phyloP scores from a whole-genome alignment of 306 rosid genomes.

The Biancaea sappan region DNA sequence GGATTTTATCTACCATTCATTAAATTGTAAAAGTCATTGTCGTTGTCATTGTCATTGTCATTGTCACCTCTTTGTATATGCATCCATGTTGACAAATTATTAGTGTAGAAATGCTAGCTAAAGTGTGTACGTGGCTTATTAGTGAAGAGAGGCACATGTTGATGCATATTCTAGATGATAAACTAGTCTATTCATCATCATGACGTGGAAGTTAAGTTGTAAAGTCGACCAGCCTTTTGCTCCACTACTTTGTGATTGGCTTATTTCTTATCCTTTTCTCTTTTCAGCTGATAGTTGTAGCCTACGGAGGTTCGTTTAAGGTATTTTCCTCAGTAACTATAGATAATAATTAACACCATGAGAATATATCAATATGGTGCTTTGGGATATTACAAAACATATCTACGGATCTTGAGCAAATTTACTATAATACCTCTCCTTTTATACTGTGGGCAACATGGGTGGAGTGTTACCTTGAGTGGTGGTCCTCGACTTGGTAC shows the following conservation, averaged over 20 bases:
- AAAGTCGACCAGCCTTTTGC: neutral
- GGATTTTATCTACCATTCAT: neutral
- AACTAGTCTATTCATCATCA: neutral
- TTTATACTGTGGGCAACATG: neutral
- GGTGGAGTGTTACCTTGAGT: neutral
- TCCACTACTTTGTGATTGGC: conserved; percentile 1
- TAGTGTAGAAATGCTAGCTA: neutral
- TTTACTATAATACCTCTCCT: neutral
- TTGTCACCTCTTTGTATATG: neutral
- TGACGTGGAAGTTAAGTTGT: neutral
- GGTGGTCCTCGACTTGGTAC: neutral
- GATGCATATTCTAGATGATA: neutral
- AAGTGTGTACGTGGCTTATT: neutral
- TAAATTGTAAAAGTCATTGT: neutral
- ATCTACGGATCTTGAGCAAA: neutral
- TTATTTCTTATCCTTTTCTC: neutral
- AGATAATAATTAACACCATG: neutral
- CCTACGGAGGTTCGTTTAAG: neutral
- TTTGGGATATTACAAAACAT: too few species aligned
- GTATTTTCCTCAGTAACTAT: neutral
- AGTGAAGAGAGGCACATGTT: neutral
- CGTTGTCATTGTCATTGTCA: neutral
- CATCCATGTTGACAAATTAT: neutral
- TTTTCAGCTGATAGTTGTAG: conserved; percentile 2
- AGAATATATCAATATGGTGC: neutral